These are phyloP conservation scores for Selenicereus undatus DNA, from an alignment of 148 eudicot genomes.

Conservation along the genomic window DNA sequence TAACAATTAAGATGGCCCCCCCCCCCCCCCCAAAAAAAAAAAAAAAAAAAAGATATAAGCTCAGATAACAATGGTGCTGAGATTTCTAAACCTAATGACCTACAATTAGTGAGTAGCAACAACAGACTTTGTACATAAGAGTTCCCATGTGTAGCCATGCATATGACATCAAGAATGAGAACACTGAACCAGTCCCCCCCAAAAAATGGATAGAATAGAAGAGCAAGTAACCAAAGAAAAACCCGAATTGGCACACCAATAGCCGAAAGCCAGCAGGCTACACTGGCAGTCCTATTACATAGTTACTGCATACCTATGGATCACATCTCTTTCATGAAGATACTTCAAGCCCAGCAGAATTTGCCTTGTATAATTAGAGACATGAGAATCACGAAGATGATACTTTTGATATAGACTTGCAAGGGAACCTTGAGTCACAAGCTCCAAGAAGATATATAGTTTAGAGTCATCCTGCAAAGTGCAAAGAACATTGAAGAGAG, in stretches of 20 bases:
- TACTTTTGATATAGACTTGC: conserved; percentile 61
- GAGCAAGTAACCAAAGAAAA: conserved; percentile 28
- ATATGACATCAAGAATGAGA: not conserved
- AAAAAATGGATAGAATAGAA: not conserved
- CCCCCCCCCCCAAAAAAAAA: not conserved
- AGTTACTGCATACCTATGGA: conserved; percentile 62
- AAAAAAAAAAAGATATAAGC: not conserved
- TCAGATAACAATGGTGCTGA: not conserved
- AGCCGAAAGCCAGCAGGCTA: not conserved
- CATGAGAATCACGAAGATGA: conserved; percentile 58
- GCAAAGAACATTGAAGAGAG: conserved; percentile 20
- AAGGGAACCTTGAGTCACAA: conserved; percentile 75
- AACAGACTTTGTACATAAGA: not conserved
- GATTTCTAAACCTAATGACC: not conserved
- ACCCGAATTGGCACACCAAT: not conserved
- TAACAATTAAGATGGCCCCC: not conserved
- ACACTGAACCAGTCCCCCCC: not conserved
- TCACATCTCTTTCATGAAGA: conserved; percentile 77
- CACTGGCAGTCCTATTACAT: not conserved
- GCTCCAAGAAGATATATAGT: conserved; percentile 93
- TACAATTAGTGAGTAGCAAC: not conserved
- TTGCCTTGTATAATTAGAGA: conserved; percentile 81
- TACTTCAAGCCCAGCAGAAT: conserved; percentile 85
- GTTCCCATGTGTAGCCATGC: not conserved
- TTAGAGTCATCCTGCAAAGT: conserved; percentile 61